Conservation (phyloP, 73 alveolate species). For the Tetrahymena elliotti region DNA sequence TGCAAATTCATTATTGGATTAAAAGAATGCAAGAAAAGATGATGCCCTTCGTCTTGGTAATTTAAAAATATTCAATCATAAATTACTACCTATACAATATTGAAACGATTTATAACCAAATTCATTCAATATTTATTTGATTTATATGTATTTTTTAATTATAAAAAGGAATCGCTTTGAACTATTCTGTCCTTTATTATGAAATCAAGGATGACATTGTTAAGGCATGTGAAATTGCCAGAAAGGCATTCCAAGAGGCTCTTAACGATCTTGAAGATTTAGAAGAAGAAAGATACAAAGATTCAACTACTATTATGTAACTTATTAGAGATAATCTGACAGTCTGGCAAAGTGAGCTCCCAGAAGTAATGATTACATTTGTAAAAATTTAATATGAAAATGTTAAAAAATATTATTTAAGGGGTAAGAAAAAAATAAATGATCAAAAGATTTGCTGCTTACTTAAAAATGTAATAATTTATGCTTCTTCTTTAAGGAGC, state of each 20-base stretch:
- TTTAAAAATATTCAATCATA: not conserved
- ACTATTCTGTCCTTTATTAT: constrained; percentile 83
- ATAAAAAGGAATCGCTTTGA: constrained; percentile 80
- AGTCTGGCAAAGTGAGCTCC: constrained; percentile 42
- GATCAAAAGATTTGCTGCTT: not conserved
- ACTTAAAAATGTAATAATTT: not conserved
- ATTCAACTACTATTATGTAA: constrained; percentile 45
- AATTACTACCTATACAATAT: not conserved
- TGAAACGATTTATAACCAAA: not conserved
- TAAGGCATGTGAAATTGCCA: constrained; percentile 81
- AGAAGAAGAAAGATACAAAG: constrained; percentile 52
- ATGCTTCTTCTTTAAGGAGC: not conserved
- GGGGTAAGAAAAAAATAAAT: not conserved
- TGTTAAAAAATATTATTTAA: not conserved
- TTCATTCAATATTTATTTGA: not conserved
- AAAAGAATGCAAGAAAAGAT: not conserved
- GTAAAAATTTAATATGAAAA: not conserved
- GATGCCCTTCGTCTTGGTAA: not conserved
- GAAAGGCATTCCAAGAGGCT: constrained; percentile 57
- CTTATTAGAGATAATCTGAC: constrained; percentile 49
- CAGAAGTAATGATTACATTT: not conserved
- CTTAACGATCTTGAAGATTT: constrained; percentile 38
- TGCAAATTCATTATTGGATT: not conserved
- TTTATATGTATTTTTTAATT: constrained; percentile 41
- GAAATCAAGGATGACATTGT: constrained; percentile 80